phyloP scores from a whole-genome alignment of 1,139 yeast species.

The Candida sojae region DNA sequence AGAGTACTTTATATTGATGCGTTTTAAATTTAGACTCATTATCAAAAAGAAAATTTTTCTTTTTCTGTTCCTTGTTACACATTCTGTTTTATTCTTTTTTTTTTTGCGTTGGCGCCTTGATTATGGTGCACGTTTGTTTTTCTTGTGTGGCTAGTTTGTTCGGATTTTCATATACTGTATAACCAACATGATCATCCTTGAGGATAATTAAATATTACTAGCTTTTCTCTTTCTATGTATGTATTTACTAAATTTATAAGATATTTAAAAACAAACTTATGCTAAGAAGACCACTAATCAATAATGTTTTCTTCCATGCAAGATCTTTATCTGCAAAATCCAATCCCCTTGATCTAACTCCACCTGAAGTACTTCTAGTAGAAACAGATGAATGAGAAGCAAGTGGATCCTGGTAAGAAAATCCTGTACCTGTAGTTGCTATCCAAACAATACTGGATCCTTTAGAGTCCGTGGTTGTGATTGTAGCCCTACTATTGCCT shows the following conservation, averaged over 20 bases:
- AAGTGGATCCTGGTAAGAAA: neutral
- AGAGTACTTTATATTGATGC: too few relatives aligned
- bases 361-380: conserved; percentile 10
- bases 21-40: too few relatives aligned
- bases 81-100: too few relatives aligned
- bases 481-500: neutral
- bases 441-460: conserved; percentile 35
- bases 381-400: conserved; percentile 1
- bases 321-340: conserved; percentile 14
- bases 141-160: too few relatives aligned
- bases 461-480: neutral
- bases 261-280: conserved; percentile 19
- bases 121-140: too few relatives aligned
- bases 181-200: too few relatives aligned
- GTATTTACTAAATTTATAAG: conserved; percentile 13
- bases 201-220: too few relatives aligned
- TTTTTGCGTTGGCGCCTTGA: too few relatives aligned
- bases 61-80: too few relatives aligned
- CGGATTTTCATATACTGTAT: too few relatives aligned
- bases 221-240: neutral
- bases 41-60: too few relatives aligned
- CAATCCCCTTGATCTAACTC: conserved; percentile 11
- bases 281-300: conserved; percentile 21
- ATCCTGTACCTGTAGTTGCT: conserved; percentile 6
- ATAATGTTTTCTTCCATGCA: conserved; percentile 20